Conservation (phyloP, 2,329 filamentous ascomycete genomes). For the Stromatinia cepivora region DNA sequence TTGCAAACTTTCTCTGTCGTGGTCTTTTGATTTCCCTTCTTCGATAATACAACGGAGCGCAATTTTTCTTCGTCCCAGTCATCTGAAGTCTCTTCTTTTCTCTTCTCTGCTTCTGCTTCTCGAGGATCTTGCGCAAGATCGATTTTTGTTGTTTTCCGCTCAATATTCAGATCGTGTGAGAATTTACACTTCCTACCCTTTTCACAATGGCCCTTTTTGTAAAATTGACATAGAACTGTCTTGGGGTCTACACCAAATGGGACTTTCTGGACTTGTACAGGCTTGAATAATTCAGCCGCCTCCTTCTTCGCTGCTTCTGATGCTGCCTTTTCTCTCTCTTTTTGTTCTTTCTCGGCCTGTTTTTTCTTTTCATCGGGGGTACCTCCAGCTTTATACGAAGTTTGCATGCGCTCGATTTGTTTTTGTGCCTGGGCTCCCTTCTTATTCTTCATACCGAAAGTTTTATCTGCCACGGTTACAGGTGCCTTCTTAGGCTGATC, state of each 20-base stretch:
- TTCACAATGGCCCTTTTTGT: slow-evolving; percentile 95
- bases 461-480: slow-evolving; percentile 79
- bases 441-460: slow-evolving; percentile 99
- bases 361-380: slow-evolving; percentile 86
- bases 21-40: slow-evolving; percentile 95
- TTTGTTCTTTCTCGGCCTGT: slow-evolving; percentile 63
- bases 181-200: slow-evolving; percentile 99
- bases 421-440: slow-evolving; percentile 90
- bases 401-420: slow-evolving; percentile 80
- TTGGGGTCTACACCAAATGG: slow-evolving; percentile 98
- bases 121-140: slow-evolving; percentile 86
- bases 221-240: slow-evolving; percentile 94
- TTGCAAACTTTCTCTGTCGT: slow-evolving; percentile 99
- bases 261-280: slow-evolving; percentile 94
- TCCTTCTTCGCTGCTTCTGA: slow-evolving; percentile 83
- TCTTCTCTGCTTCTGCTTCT: slow-evolving; percentile 70
- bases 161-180: slow-evolving; percentile 83
- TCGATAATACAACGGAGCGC: slow-evolving; percentile 84
- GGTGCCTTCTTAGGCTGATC: slow-evolving; percentile 54
- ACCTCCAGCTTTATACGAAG: slow-evolving; percentile 71
- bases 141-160: slow-evolving; percentile 90
- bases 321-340: slow-evolving; percentile 87
- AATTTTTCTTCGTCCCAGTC: slow-evolving; percentile 99
- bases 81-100: slow-evolving; percentile 89
- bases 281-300: slow-evolving; percentile 77